phyloP scores from a whole-genome alignment of 2,329 filamentous ascomycete genomes.

The Trichoderma sp. region DNA sequence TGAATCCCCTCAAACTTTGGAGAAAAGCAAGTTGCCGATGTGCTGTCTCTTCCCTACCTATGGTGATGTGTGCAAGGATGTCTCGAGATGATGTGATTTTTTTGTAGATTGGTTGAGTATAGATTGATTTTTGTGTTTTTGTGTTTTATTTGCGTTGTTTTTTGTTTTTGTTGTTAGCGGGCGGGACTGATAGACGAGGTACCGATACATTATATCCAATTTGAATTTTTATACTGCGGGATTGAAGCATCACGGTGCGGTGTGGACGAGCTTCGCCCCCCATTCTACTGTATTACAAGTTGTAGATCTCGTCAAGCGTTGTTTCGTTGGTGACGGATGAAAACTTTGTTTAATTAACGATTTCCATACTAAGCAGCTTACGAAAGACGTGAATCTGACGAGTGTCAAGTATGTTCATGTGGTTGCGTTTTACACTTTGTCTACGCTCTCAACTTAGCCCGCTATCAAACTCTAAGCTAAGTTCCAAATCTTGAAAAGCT shows the following conservation, averaged over 20 bases:
- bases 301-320: not conserved
- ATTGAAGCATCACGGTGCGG: not conserved
- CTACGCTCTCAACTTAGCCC: not conserved
- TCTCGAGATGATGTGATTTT: not conserved
- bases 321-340: not conserved
- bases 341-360: not conserved
- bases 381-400: too few species aligned
- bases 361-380: not conserved
- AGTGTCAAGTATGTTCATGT: not conserved
- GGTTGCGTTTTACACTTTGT: not conserved
- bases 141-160: not conserved
- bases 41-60: not conserved
- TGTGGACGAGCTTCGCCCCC: not conserved
- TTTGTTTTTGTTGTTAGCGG: not conserved
- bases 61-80: slow-evolving; percentile 9
- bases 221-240: not conserved
- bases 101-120: not conserved
- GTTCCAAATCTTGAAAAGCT: fast-evolving
- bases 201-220: slow-evolving; percentile 4
- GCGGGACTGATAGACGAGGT: not conserved
- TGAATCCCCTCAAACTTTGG: not conserved
- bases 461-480: not conserved
- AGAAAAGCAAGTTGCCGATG: not conserved
- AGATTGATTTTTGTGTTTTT: not conserved
- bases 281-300: not conserved